Conservation (phyloP, 1,284 basidiomycete species). For the Ceratobasidium sp. region DNA sequence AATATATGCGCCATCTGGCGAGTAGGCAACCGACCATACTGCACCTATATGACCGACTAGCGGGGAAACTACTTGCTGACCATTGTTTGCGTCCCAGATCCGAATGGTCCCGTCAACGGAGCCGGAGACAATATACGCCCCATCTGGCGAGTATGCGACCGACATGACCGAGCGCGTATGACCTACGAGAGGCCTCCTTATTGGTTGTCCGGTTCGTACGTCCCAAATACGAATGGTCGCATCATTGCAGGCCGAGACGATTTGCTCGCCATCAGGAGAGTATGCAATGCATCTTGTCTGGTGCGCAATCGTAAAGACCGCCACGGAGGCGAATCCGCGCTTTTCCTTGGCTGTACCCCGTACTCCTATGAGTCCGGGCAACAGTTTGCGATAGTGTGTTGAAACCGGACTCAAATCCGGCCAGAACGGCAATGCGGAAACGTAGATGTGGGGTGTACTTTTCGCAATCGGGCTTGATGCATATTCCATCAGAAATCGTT, state of each 20-base stretch:
- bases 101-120: conserved; percentile 17
- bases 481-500: not conserved
- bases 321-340: not conserved
- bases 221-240: conserved; percentile 63
- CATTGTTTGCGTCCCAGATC: conserved; percentile 23
- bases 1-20: conserved; percentile 17
- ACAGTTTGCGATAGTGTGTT: not conserved
- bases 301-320: not conserved
- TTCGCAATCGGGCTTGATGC: not conserved
- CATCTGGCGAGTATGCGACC: conserved; percentile 23
- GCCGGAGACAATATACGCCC: conserved; percentile 21
- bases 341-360: not conserved
- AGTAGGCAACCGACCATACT: conserved; percentile 10
- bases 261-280: not conserved
- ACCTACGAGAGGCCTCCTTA: not conserved
- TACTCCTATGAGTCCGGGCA: not conserved
- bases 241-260: conserved; percentile 48
- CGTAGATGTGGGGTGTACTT: conserved; percentile 27
- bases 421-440: conserved; percentile 12
- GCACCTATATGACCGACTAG: conserved; percentile 50
- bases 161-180: conserved; percentile 16
- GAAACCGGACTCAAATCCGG: not conserved
- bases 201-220: conserved; percentile 52
- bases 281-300: not conserved
- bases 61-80: conserved; percentile 13